Percentiles rank a stretch among this genome's conserved stretches.
Conservation (phyloP, 306 rosid genomes). For the Glycine tomentella region DNA sequence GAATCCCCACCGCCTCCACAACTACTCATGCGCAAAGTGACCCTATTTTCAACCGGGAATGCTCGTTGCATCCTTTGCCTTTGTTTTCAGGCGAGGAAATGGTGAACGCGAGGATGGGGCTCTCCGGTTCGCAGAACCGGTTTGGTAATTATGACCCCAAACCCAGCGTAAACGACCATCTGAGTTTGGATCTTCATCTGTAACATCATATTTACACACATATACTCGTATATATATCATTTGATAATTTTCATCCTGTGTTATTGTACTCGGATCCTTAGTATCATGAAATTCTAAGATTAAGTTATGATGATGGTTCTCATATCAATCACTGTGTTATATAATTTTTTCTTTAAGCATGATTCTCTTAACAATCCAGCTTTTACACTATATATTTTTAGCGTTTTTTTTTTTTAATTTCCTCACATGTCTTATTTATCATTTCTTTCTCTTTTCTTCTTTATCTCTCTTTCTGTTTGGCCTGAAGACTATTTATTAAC, state of each 20-base stretch:
- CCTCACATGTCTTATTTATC: not conserved
- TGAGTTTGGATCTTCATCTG: conserved; percentile 96
- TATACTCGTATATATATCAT: not conserved
- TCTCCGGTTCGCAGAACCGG: conserved; percentile 52
- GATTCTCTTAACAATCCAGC: not conserved
- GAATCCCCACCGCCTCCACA: conserved; percentile 52
- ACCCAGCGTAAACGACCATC: conserved; percentile 64
- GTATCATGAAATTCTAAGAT: conserved; percentile 2
- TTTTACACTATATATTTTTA: not conserved
- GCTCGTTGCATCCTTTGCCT: conserved; percentile 49
- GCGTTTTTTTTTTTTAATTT: not conserved
- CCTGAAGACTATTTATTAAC: not conserved
- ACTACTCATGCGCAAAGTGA: conserved; percentile 45
- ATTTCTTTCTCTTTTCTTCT: not conserved
- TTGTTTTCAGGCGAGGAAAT: conserved; percentile 58
- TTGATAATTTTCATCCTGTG: conserved; percentile 15
- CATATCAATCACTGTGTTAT: not conserved
- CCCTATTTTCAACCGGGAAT: conserved; percentile 60
- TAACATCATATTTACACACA: conserved; percentile 40
- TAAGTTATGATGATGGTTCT: not conserved
- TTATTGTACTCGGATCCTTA: conserved; percentile 5
- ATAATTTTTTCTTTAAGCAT: not conserved
- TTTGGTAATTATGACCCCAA: conserved; percentile 58
- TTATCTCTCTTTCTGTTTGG: not conserved
- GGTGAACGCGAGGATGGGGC: conserved; percentile 34